Evolutionary conservation across 192 early-diverging fungal genomes (phyloP).

Genomic region (Spizellomyces sp.): DNA sequence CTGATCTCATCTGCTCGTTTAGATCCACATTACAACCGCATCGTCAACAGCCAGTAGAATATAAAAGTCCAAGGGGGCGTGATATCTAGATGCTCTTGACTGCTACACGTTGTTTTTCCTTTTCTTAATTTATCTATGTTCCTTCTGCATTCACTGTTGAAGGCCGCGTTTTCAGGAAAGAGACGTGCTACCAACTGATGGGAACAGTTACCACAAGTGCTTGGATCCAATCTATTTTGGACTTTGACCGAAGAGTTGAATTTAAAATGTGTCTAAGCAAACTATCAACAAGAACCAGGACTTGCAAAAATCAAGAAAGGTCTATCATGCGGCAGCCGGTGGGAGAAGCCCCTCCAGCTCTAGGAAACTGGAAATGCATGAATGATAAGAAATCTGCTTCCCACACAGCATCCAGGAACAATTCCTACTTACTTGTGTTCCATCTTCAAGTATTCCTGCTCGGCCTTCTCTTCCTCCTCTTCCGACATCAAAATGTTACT

Average conservation of each 20-base stretch:
- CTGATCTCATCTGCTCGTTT: not conserved
- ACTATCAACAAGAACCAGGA: not conserved
- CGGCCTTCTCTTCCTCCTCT: constrained; percentile 39
- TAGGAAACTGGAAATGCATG: constrained; percentile 24
- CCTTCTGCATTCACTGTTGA: too few species aligned
- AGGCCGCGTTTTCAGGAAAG: too few species aligned
- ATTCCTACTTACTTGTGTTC: constrained; percentile 32
- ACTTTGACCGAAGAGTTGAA: not conserved
- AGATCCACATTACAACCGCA: constrained; percentile 5
- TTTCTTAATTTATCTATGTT: too few species aligned
- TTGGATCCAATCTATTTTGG: too few species aligned
- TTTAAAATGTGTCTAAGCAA: not conserved
- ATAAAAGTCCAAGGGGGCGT: too few species aligned
- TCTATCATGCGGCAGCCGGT: not conserved
- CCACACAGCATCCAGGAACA: not conserved
- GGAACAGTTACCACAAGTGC: too few species aligned
- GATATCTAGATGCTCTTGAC: not conserved
- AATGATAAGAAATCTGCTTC: not conserved
- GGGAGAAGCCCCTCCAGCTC: constrained; percentile 35
- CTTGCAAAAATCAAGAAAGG: too few species aligned
- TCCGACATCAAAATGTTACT: constrained; percentile 2
- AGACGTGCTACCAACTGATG: too few species aligned
- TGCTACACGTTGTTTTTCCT: too few species aligned
- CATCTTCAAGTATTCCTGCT: constrained; percentile 43
- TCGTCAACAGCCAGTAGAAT: not conserved